phyloP scores from a whole-genome alignment of 202 grass and related monocot genomes.

The Dendrocalamus latiflorus region DNA sequence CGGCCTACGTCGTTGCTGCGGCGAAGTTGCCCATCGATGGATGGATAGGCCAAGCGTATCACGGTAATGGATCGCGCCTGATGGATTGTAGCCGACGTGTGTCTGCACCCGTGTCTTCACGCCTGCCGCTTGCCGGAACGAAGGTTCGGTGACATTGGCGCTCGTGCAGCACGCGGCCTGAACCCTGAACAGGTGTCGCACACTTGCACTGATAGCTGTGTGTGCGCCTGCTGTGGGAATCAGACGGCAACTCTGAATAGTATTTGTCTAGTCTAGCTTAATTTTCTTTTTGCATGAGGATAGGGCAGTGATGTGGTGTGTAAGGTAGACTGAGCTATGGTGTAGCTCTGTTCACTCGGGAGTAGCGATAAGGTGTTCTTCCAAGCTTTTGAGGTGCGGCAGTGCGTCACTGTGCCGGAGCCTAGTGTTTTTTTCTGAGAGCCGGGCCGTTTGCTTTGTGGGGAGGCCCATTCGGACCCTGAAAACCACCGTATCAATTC shows the following conservation, averaged over 20 bases:
- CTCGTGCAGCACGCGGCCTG: neutral
- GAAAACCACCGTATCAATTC: neutral
- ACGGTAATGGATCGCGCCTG: neutral
- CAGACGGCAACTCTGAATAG: neutral
- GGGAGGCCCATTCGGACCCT: too few species aligned
- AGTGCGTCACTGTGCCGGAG: neutral
- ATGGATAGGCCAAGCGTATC: conserved; percentile 9
- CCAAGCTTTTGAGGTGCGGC: neutral
- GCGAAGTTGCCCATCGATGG: too few species aligned
- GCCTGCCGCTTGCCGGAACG: neutral
- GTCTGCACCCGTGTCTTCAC: neutral
- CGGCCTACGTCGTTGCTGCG: too few species aligned
- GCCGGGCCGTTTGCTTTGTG: too few species aligned
- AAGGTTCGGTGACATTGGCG: neutral
- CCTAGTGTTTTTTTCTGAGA: too few species aligned
- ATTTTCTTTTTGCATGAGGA: neutral
- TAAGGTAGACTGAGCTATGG: neutral
- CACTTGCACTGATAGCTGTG: neutral
- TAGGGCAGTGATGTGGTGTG: neutral
- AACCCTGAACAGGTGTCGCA: neutral
- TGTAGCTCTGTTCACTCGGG: neutral
- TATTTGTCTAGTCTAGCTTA: neutral
- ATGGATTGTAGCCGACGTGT: neutral
- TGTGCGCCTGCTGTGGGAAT: neutral
- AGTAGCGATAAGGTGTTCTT: too few species aligned